A percentile compares a stretch with the other conserved stretches of the same genome.
Conservation (phyloP, 169 alveolate species). For the Plasmodium cynomolgi region DNA sequence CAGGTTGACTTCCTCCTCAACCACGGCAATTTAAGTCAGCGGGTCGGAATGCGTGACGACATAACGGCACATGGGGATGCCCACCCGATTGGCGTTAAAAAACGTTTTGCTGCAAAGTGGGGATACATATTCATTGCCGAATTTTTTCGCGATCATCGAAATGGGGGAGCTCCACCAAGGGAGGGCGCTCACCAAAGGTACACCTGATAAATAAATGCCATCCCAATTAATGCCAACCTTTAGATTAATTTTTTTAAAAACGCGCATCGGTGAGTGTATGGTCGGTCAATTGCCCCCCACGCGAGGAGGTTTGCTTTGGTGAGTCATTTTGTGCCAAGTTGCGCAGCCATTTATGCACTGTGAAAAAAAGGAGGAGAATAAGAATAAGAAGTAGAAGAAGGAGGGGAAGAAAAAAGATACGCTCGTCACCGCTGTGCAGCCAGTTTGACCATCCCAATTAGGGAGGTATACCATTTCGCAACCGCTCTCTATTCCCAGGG, state of each 20-base stretch:
- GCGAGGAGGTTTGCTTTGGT: neutral
- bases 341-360: neutral
- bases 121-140: neutral
- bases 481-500: neutral
- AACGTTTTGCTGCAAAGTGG: neutral
- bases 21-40: neutral
- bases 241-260: neutral
- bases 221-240: neutral
- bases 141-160: neutral
- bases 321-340: neutral
- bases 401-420: neutral
- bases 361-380: neutral
- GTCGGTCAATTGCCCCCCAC: neutral
- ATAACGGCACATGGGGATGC: neutral
- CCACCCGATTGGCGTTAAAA: neutral
- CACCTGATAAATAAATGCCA: neutral
- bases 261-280: neutral
- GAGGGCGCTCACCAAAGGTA: neutral
- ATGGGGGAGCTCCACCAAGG: neutral
- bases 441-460: neutral
- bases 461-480: neutral
- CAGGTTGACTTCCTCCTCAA: neutral
- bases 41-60: neutral
- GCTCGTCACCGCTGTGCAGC: neutral
- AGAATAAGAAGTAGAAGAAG: neutral